phyloP scores from a whole-genome alignment of 805 yeast genomes.

The Monosporozyma solicola region DNA sequence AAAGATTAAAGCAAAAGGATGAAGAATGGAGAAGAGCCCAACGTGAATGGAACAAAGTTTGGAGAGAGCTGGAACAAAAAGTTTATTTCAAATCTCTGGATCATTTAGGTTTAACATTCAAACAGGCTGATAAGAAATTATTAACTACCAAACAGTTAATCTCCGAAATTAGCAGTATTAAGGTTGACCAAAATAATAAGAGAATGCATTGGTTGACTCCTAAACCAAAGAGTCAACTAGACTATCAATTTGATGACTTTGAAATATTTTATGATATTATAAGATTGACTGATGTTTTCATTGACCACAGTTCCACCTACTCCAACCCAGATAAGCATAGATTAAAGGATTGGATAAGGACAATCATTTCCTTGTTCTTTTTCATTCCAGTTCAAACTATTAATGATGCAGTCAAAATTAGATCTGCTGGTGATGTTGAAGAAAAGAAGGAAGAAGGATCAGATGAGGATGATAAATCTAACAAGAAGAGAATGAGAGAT shows the following conservation, averaged over 20 bases:
- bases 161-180: constrained; percentile 85
- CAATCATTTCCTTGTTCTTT: constrained; percentile 67
- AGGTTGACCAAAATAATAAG: constrained; percentile 84
- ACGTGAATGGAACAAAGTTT: constrained; percentile 96
- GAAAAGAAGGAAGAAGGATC: constrained; percentile 9
- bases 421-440: neutral
- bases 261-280: constrained; percentile 68
- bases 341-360: constrained; percentile 58
- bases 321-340: constrained; percentile 75
- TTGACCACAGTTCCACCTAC: constrained; percentile 61
- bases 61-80: constrained; percentile 97
- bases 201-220: constrained; percentile 81
- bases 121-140: constrained; percentile 90
- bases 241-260: constrained; percentile 54
- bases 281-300: constrained; percentile 54
- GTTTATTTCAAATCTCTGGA: constrained; percentile 90
- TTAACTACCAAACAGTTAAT: constrained; percentile 83
- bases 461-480: constrained; percentile 8
- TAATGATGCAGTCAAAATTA: constrained; percentile 29
- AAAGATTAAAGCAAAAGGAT: constrained; percentile 91
- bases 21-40: constrained; percentile 98
- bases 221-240: constrained; percentile 67
- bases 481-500: constrained; percentile 26
- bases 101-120: constrained; percentile 91
- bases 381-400: constrained; percentile 43